Percentiles rank a stretch among this genome's conserved stretches.
phyloP scores from a whole-genome alignment of 768 basidiomycete genomes.

The Clitopilus hobsonii region DNA sequence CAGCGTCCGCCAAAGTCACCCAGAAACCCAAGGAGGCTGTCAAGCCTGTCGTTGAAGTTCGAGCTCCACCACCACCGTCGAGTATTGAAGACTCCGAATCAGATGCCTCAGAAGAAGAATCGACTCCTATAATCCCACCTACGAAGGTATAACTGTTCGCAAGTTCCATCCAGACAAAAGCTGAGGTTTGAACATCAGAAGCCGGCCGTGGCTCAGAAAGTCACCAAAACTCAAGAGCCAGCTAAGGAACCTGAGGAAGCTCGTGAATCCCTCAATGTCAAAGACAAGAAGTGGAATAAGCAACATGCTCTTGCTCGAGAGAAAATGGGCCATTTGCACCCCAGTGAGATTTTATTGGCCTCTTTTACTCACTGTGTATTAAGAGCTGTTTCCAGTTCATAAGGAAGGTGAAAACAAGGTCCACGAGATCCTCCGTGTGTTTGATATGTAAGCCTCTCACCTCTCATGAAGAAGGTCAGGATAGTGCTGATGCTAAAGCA shows the following conservation, averaged over 20 bases:
- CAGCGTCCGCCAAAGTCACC: constrained; percentile 24
- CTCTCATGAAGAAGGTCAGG: too few relatives aligned
- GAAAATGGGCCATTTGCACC: constrained; percentile 50
- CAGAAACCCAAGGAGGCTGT: constrained; percentile 10
- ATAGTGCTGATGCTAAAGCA: neutral
- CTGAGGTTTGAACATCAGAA: neutral
- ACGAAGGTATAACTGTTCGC: constrained; percentile 13
- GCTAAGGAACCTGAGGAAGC: constrained; percentile 10
- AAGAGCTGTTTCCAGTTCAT: constrained; percentile 47
- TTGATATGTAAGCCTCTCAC: constrained; percentile 57
- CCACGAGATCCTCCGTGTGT: constrained; percentile 71
- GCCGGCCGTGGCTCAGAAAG: neutral
- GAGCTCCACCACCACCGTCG: constrained; percentile 9
- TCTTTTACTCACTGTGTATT: neutral
- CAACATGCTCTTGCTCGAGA: constrained; percentile 41
- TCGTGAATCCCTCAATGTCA: constrained; percentile 38
- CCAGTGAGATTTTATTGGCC: constrained; percentile 44
- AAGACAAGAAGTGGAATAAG: constrained; percentile 47
- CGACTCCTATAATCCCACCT: constrained; percentile 5
- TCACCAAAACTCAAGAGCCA: constrained; percentile 8
- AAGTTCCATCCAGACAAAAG: constrained; percentile 5
- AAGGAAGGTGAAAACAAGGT: constrained; percentile 54
- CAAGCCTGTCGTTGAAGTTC: constrained; percentile 9
- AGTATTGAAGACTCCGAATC: constrained; percentile 17
- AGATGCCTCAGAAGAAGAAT: constrained; percentile 5